Base-by-base conservation (phyloP, 2,329 filamentous ascomycete genomes). In the Amphichorda felina region DNA sequence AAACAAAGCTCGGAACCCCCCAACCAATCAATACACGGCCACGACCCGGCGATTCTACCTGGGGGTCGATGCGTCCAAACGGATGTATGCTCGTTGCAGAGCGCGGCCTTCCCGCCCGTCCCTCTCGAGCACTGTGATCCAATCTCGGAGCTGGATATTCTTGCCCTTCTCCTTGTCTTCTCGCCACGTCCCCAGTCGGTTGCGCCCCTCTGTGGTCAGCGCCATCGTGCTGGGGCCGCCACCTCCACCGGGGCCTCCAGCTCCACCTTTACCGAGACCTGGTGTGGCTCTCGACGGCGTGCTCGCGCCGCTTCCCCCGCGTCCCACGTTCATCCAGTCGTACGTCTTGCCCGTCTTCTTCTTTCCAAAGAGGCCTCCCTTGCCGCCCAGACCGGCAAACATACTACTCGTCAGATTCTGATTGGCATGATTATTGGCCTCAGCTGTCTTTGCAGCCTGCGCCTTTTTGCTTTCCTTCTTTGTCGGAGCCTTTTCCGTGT, bases 401-500 rank as follows among this genome's bases (percentile, higher is more conserved):
- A 86, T 73, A 42, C 75, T 78, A 37, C 84, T 84, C 0, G 88
- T 94, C 37, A 77, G 70, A 52, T 95, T 94, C 18, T 89, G 86
- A 42, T 80, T 82, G 16, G 79, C 76, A 44, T 89, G 86, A 44
- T 80, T 82, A 39, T 79, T 79, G 14, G 81, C 81, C 50, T 93
- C 85, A 1, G 77, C 82, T 16, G 79, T 72, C 46, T 82, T 84
- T 40, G 85, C 79, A n/a, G 77, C 73, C 45, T 81, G 70, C 43
- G 79, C 82, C 56, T 80, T 85, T 51, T 81, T 75, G 41, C 67
- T 69, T 54, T 94, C 87, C 61, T 95, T 95, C 67, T 95, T 95
- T 4, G 81, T 82, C 35, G 84, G 69, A 4, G 76, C 69, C 55
- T 87, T 89, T 44, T 74, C 68, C 2, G 64, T 53, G 36, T 82